These are phyloP conservation scores for Hysterangium stoloniferum DNA, from an alignment of 768 basidiomycete species.

Conservation along the genomic window DNA sequence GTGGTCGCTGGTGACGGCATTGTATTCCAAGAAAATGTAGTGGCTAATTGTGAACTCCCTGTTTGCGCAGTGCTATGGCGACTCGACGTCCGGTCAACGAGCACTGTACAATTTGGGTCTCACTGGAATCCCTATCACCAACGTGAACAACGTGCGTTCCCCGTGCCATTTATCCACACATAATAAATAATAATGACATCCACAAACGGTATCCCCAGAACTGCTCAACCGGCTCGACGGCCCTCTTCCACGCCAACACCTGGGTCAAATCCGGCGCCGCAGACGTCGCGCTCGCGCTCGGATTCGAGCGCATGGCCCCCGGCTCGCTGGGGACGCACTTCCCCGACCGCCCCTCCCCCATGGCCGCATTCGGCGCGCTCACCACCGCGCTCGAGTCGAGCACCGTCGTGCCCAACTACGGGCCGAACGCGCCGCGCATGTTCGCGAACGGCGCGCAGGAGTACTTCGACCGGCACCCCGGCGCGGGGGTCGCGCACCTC, in stretches of 20 bases:
- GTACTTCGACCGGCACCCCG: constrained; percentile 62
- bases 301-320: constrained; percentile 79
- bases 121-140: constrained; percentile 76
- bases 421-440: constrained; percentile 63
- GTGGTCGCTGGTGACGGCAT: not conserved
- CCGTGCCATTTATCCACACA: constrained; percentile 6
- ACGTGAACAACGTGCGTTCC: constrained; percentile 62
- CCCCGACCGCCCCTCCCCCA: constrained; percentile 44
- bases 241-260: constrained; percentile 66
- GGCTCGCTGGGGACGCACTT: constrained; percentile 65
- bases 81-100: constrained; percentile 70
- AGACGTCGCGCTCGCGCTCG: constrained; percentile 74
- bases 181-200: not conserved
- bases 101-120: constrained; percentile 78
- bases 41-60: not conserved
- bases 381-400: constrained; percentile 41
- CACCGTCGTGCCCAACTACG: constrained; percentile 48
- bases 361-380: constrained; percentile 35
- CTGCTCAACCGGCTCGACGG: constrained; percentile 75
- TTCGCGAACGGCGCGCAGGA: constrained; percentile 71
- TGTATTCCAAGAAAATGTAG: not conserved
- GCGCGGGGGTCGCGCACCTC: constrained; percentile 55
- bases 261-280: constrained; percentile 61
- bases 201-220: no score
- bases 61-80: constrained; percentile 48